A percentile compares a stretch with the other conserved stretches of the same genome.
phyloP scores from a whole-genome alignment of 495 filamentous ascomycete species.

The Hyaloscypha bicolor region DNA sequence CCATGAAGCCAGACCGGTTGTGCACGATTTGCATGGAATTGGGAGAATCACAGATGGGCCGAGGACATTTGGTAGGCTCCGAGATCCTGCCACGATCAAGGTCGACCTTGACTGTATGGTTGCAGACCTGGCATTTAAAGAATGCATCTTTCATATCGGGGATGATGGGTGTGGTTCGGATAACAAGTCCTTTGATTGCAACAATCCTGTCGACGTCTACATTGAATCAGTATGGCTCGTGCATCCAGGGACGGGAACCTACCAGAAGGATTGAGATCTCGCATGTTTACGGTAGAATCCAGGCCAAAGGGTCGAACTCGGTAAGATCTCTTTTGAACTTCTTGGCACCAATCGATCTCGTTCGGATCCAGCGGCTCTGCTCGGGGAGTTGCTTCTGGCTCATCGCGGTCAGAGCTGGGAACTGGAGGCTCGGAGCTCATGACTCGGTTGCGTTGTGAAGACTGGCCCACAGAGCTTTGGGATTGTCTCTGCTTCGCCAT shows the following conservation, averaged over 20 bases:
- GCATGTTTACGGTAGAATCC: slow-evolving; percentile 84
- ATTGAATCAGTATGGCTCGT: slow-evolving; percentile 1
- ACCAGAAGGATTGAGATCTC: slow-evolving; percentile 80
- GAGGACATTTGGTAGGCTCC: slow-evolving; percentile 89
- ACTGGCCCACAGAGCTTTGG: slow-evolving; percentile 46
- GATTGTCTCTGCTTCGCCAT: slow-evolving; percentile 66
- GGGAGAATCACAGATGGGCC: slow-evolving; percentile 75
- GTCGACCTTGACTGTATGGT: slow-evolving; percentile 84
- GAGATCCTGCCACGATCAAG: slow-evolving; percentile 96
- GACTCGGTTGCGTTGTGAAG: slow-evolving; percentile 35
- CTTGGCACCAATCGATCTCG: slow-evolving; percentile 58
- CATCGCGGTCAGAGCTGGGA: slow-evolving; percentile 71
- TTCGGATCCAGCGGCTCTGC: slow-evolving; percentile 31
- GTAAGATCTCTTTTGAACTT: slow-evolving; percentile 53
- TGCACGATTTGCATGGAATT: slow-evolving; percentile 99
- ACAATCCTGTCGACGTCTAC: slow-evolving; percentile 94
- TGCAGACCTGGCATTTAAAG: slow-evolving; percentile 92
- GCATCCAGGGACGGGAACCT: slow-evolving; percentile 49
- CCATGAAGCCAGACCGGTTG: slow-evolving; percentile 91
- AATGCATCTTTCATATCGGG: slow-evolving; percentile 96
- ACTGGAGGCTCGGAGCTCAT: slow-evolving; percentile 72
- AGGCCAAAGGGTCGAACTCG: slow-evolving; percentile 90
- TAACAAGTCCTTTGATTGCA: slow-evolving; percentile 94
- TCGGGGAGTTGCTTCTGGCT: slow-evolving; percentile 43
- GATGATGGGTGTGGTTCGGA: slow-evolving; percentile 92